Percentiles rank a stretch among this genome's conserved stretches.
Conservation (phyloP, 1,284 basidiomycete species). For the Neonothopanus nambi region DNA sequence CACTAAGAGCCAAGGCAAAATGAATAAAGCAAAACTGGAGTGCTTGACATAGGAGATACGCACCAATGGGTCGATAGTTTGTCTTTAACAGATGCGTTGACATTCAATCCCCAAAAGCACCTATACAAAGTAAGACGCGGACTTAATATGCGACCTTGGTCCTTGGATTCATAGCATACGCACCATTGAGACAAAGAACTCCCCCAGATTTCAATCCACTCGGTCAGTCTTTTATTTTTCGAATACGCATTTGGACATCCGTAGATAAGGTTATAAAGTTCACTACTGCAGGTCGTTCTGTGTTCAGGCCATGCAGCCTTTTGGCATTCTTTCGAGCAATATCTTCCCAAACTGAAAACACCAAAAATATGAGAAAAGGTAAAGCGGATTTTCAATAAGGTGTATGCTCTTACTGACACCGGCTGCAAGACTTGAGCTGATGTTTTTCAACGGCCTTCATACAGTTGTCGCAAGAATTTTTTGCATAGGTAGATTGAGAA, state of each 20-base stretch:
- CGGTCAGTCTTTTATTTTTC: background rate
- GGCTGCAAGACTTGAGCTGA: constrained; percentile 30
- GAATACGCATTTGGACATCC: background rate
- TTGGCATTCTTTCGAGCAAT: background rate
- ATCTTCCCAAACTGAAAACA: background rate
- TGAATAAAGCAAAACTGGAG: constrained; percentile 15
- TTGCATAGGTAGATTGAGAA: constrained; percentile 9
- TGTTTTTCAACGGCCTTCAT: constrained; percentile 24
- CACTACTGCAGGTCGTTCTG: background rate
- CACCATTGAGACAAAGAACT: background rate
- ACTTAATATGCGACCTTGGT: too few species aligned
- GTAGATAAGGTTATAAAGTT: too few species aligned
- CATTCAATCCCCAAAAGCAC: background rate
- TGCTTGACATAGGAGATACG: background rate
- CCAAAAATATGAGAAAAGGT: background rate
- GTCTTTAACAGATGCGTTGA: background rate
- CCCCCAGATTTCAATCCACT: constrained; percentile 3
- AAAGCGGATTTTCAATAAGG: background rate
- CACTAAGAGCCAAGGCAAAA: background rate
- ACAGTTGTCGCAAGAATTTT: constrained; percentile 29
- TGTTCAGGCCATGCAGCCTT: background rate
- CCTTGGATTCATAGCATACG: background rate
- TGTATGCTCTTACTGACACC: constrained; percentile 27
- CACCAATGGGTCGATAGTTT: background rate
- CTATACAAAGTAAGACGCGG: background rate